Percentiles rank a stretch among this genome's conserved stretches.
Conservation (phyloP, 805 yeast genomes). For the Lachancea quebecensis region DNA sequence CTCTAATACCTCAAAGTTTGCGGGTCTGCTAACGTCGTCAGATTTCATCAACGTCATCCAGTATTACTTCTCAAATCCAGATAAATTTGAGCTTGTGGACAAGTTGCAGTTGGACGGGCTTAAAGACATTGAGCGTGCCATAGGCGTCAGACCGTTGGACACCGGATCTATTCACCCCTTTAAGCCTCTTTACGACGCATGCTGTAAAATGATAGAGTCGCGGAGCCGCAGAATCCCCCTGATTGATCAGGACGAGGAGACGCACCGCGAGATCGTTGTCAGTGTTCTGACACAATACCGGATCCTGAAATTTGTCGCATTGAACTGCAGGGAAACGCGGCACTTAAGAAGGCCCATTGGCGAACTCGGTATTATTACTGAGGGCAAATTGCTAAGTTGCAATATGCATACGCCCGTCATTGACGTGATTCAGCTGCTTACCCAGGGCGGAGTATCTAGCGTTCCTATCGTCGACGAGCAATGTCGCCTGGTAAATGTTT, state of each 20-base stretch:
- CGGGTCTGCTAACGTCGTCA: constrained; percentile 85
- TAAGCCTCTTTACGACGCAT: constrained; percentile 83
- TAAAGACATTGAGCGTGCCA: constrained; percentile 77
- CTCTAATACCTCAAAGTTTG: constrained; percentile 79
- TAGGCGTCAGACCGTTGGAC: constrained; percentile 81
- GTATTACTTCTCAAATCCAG: constrained; percentile 85
- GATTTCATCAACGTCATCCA: constrained; percentile 95
- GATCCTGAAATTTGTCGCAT: constrained; percentile 87
- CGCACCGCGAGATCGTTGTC: constrained; percentile 89
- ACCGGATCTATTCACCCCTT: constrained; percentile 87
- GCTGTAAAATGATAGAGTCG: constrained; percentile 81
- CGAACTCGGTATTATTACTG: constrained; percentile 60
- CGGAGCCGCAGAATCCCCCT: constrained; percentile 90
- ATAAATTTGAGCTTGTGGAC: constrained; percentile 81
- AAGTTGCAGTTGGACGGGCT: constrained; percentile 77
- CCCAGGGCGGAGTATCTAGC: constrained; percentile 77
- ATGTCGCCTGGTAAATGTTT: constrained; percentile 66
- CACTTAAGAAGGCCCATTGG: constrained; percentile 70
- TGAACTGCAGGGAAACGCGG: constrained; percentile 91
- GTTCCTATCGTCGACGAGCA: constrained; percentile 85
- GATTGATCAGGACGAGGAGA: constrained; percentile 88
- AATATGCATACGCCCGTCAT: constrained; percentile 88
- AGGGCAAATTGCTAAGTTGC: constrained; percentile 59
- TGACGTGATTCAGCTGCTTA: constrained; percentile 79
- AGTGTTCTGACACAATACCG: constrained; percentile 94